A percentile compares a stretch with the other conserved stretches of the same genome.
Conservation (phyloP, 2,329 filamentous ascomycete species). For the Clonostachys byssicola region DNA sequence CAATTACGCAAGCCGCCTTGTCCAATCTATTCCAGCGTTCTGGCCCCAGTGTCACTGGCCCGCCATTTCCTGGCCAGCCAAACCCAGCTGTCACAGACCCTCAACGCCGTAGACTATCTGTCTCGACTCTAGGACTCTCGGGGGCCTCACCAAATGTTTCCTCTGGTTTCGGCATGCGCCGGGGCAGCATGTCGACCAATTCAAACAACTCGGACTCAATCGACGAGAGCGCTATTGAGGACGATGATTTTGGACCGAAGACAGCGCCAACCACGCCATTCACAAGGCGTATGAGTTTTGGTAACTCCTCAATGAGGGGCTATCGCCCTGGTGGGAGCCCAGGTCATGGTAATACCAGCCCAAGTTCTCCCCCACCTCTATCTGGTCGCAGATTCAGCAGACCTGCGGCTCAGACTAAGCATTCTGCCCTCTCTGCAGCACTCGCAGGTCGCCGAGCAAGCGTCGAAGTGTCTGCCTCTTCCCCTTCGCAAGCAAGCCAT, state of each 20-base stretch:
- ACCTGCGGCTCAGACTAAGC: conserved; percentile 13
- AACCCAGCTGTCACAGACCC: conserved; percentile 43
- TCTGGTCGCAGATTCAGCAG: conserved; percentile 18
- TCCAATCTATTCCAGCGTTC: conserved; percentile 56
- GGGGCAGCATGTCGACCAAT: conserved; percentile 67
- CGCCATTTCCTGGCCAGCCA: conserved; percentile 33
- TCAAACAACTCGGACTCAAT: conserved; percentile 51
- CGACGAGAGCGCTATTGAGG: conserved; percentile 71
- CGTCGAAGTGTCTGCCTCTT: conserved; percentile 19
- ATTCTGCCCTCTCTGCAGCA: conserved; percentile 22
- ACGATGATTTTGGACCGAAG: conserved; percentile 51
- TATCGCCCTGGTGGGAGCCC: conserved; percentile 51
- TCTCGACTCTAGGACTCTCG: conserved; percentile 71
- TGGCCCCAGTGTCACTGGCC: conserved; percentile 40
- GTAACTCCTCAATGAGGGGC: conserved; percentile 68
- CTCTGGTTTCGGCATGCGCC: conserved; percentile 49
- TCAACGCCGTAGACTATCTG: conserved; percentile 66
- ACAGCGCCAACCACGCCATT: conserved; percentile 70
- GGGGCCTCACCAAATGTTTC: conserved; percentile 61
- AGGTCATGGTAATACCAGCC: conserved; percentile 57
- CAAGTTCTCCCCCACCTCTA: conserved; percentile 26
- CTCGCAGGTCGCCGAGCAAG: conserved; percentile 29
- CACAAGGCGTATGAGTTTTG: conserved; percentile 83
- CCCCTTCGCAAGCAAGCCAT: conserved; percentile 53
- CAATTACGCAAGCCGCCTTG: conserved; percentile 52